These are phyloP conservation scores for Solanum dulcamara DNA, from an alignment of 257 asterid species.

Conservation along the genomic window DNA sequence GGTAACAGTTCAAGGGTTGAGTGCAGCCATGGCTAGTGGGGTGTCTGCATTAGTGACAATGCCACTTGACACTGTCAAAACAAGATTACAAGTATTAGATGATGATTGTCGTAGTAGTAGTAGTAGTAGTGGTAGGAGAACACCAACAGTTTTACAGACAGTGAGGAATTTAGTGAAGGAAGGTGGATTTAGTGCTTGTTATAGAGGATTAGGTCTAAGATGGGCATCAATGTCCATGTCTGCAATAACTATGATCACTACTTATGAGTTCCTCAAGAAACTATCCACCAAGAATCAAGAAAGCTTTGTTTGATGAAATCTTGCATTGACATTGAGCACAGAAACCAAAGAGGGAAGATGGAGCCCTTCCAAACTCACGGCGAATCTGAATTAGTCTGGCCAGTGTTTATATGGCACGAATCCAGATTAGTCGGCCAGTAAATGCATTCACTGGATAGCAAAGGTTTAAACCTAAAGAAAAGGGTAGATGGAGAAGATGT, in stretches of 20 bases:
- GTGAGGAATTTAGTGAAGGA: constrained; percentile 70
- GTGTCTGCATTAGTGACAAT: constrained; percentile 83
- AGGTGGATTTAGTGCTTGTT: constrained; percentile 91
- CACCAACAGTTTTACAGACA: constrained; percentile 41
- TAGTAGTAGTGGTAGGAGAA: constrained; percentile 11
- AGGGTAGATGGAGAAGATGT: neutral
- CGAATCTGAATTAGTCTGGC: neutral
- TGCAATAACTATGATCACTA: constrained; percentile 92
- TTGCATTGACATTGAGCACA: neutral
- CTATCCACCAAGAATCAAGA: constrained; percentile 74
- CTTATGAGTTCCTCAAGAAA: constrained; percentile 89
- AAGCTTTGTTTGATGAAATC: constrained; percentile 22
- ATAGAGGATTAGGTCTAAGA: constrained; percentile 91
- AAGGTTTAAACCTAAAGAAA: neutral
- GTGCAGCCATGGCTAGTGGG: constrained; percentile 95
- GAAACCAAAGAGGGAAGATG: neutral
- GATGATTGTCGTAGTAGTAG: constrained; percentile 19
- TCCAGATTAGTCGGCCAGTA: neutral
- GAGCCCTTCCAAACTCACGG: neutral
- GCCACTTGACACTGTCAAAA: constrained; percentile 93
- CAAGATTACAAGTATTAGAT: constrained; percentile 88
- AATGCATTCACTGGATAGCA: neutral
- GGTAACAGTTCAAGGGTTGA: constrained; percentile 76
- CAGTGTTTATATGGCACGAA: neutral
- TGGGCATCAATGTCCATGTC: constrained; percentile 99